Percentiles rank a stretch among this genome's conserved stretches.
These are phyloP conservation scores for Beta macrorhiza DNA, from an alignment of 179 eudicot species.

Conservation along the genomic window DNA sequence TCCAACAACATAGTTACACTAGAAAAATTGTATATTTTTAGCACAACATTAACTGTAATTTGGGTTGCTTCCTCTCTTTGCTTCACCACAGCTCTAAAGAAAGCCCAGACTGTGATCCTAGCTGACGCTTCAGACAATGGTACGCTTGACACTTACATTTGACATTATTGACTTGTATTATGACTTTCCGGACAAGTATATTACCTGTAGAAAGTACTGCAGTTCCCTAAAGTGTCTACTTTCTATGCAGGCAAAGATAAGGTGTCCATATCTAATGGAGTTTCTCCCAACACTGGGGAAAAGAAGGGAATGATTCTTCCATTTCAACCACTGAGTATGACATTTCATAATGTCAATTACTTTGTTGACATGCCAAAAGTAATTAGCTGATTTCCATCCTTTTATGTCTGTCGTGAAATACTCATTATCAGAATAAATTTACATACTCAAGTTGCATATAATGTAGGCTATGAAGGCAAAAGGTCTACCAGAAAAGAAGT, in stretches of 20 bases:
- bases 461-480: conserved; percentile 68
- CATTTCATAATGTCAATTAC: conserved; percentile 84
- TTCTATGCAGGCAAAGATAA: conserved; percentile 33
- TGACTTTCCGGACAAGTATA: not conserved
- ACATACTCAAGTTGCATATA: not conserved
- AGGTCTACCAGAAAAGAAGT: conserved; percentile 65
- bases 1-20: not conserved
- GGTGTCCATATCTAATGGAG: conserved; percentile 17
- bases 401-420: not conserved
- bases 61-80: conserved; percentile 16
- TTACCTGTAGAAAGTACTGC: not conserved
- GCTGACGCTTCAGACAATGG: conserved; percentile 30
- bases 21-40: not conserved
- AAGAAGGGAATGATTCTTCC: conserved; percentile 94
- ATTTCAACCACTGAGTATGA: conserved; percentile 79
- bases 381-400: not conserved
- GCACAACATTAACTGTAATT: not conserved
- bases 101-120: conserved; percentile 49
- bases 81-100: conserved; percentile 54
- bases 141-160: not conserved
- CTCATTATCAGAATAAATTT: not conserved
- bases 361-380: conserved; percentile 97
- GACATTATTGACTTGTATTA: not conserved
- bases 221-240: conserved; percentile 10
- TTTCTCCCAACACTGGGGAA: conserved; percentile 21